A percentile compares a stretch with the other conserved stretches of the same genome.
Evolutionary conservation across 2,329 filamentous ascomycete genomes (phyloP).

Genomic region (Zopfia rhizophila): DNA sequence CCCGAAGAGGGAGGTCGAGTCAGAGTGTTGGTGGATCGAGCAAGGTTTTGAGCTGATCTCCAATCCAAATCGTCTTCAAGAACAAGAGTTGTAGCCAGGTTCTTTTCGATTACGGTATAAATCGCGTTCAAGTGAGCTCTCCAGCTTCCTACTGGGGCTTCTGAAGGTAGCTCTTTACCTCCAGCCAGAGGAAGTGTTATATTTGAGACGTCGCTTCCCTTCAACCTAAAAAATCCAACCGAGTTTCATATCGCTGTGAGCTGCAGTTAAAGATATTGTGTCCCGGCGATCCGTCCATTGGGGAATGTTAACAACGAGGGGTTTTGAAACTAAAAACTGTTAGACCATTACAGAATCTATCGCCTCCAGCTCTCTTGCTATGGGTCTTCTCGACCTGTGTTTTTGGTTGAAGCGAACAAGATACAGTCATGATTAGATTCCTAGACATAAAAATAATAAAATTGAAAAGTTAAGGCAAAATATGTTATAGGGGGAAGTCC

Average conservation of each 20-base stretch:
- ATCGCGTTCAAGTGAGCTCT: constrained; percentile 17
- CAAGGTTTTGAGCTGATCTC: constrained; percentile 23
- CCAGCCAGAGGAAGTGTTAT: background rate
- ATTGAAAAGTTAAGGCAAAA: too few relatives aligned
- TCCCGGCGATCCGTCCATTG: constrained; percentile 61
- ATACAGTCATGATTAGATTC: too few relatives aligned
- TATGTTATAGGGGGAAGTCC: too few relatives aligned
- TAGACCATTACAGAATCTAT: background rate
- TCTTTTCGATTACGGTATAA: constrained; percentile 6
- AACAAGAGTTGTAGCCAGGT: constrained; percentile 14
- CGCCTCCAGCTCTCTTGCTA: too few relatives aligned
- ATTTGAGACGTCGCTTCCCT: constrained; percentile 32
- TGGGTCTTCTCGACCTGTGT: too few relatives aligned
- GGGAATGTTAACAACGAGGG: constrained; percentile 63
- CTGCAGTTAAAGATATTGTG: constrained; percentile 58
- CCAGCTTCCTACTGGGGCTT: constrained; percentile 4
- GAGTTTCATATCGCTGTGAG: constrained; percentile 56
- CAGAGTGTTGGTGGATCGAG: constrained; percentile 9
- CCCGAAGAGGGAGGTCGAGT: constrained; percentile 8
- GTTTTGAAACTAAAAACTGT: constrained; percentile 56
- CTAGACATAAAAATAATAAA: too few relatives aligned
- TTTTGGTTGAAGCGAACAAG: too few relatives aligned
- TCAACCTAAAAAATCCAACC: constrained; percentile 59
- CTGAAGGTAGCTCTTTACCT: background rate
- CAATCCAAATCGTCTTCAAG: constrained; percentile 29